Base-by-base conservation (phyloP, 345 rosid genomes). In the Combretum micranthum region DNA sequence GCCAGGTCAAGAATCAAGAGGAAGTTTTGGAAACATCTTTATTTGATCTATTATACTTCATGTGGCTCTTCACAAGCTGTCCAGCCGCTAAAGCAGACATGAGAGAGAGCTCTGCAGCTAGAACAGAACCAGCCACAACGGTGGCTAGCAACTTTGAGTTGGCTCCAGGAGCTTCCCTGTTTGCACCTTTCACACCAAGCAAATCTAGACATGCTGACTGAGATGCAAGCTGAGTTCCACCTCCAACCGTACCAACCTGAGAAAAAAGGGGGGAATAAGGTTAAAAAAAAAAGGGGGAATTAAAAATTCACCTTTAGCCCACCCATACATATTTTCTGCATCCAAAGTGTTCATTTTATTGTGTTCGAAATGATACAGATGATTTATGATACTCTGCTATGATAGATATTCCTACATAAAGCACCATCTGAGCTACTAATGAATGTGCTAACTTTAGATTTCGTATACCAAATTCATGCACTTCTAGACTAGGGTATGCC, bases 151-250 rank as follows among this genome's bases (percentile, higher is more conserved):
- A 68, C 66, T 79, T 75, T 15, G 88, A 49, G 69, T 85, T 78
- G 19, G 79, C 64, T 20, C 92, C 92, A 0, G 92, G 78, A 8
- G 60, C 44, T 19, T 80, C 86, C 67, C 54, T 72, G 70, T 58
- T 75, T 12, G 92, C 80, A n/a, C 86, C 92, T 64, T 85, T 85
- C 19, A 82, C 87, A 0, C 88, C 88, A 1, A 85, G 84, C 53
- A 85, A 60, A 50, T 82, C 80, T 73, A 85, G 72, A 61, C 88
- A 85, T 16, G 88, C 92, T 16, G 92, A 82, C 69, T 85, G 92
- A 23, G 88, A 82, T 54, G 88, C 84, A 47, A 85, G 92, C 64
- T 82, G 88, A 32, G 92, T 85, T 44, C 92, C 92, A 15, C 92
- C 92, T 48, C 92, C 88, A 9, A 85, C 79, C 3, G 92, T 85